Conservation (phyloP, 2,329 filamentous ascomycete genomes). For the Bipolaris cookei region DNA sequence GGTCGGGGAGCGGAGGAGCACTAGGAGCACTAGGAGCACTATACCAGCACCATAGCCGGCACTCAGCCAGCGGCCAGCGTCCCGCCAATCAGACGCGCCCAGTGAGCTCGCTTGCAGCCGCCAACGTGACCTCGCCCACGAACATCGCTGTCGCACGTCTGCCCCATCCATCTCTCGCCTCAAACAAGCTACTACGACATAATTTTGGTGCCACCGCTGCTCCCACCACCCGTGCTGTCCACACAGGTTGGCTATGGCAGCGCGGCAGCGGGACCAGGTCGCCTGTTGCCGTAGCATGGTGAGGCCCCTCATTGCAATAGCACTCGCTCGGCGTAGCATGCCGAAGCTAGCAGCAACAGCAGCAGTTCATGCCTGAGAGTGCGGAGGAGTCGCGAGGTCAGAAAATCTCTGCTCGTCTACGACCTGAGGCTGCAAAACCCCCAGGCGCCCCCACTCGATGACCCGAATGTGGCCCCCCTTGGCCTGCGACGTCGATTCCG, state of each 20-base stretch:
- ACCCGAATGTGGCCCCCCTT: too few relatives aligned
- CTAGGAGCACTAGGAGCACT: neutral
- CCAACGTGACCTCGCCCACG: neutral
- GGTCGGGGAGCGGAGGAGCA: neutral
- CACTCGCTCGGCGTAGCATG: slow-evolving; percentile 8
- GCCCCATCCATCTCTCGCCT: neutral
- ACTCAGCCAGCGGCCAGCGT: slow-evolving; percentile 10
- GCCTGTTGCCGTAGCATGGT: too few relatives aligned
- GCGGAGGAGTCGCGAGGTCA: neutral
- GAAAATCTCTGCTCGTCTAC: slow-evolving; percentile 12
- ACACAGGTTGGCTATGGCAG: too few relatives aligned
- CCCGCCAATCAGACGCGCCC: slow-evolving; percentile 4
- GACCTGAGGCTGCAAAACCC: slow-evolving; percentile 4
- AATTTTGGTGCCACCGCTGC: too few relatives aligned
- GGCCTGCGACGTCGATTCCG: neutral
- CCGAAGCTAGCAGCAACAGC: slow-evolving; percentile 8
- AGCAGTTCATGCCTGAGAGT: neutral
- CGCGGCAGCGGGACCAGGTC: too few relatives aligned
- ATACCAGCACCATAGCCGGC: too few relatives aligned
- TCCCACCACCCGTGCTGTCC: too few relatives aligned
- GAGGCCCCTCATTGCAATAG: neutral
- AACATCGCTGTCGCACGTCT: neutral
- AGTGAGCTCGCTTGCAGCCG: slow-evolving; percentile 10
- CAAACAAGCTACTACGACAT: neutral
- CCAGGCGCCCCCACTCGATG: slow-evolving; percentile 1